Base-by-base conservation (phyloP, 164 flowering plant genomes). In the grape (Vitis vinifera) region DNA sequence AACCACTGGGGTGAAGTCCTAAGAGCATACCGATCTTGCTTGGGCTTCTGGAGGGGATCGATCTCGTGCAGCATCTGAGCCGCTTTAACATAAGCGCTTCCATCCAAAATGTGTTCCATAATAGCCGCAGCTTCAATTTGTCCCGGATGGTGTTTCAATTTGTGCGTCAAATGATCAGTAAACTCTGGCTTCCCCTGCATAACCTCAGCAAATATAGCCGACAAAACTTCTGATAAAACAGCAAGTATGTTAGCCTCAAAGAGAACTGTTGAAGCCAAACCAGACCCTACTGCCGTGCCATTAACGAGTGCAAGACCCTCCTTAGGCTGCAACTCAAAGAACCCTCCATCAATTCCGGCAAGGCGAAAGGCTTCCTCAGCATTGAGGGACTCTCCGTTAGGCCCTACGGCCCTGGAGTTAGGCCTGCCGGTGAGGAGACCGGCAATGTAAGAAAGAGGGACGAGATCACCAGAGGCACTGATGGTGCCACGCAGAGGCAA, bases 111-210 rank as follows among this genome's bases (percentile, higher is more conserved):
- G 58, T 88, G 87, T 71, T 88, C 91, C 91, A 88, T 88, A 9
- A 87, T 81, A 1, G 90, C 90, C 27, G 90, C 90, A 30, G 90
- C 86, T 55, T 86, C 90, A 59, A 86, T 87, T 19, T 87, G 91
- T 10, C 91, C 91, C 0, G 91, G 91, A 56, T 88, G 91, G 50
- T 88, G 91, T 75, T 86, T 88, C 77, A 86, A 57, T 63, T 84
- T 83, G 69, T 88, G 91, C 0, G 88, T 88, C 68, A 86, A 68
- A 71, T 84, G 88, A 60, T 86, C 90, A 0, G 90, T 81, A 64
- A 87, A 87, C 72, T 87, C 88, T 0, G 86, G 88, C 58, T 88
- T 88, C 17, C 89, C 91, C 27, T 83, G 85, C 91, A 88, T 88
- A 8, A 83, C 92, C 65, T 88, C 92, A 2, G 86, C 82, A 53